Evolutionary conservation across 2,329 filamentous ascomycete genomes (phyloP).

Genomic region (Aureobasidium sp.): DNA sequence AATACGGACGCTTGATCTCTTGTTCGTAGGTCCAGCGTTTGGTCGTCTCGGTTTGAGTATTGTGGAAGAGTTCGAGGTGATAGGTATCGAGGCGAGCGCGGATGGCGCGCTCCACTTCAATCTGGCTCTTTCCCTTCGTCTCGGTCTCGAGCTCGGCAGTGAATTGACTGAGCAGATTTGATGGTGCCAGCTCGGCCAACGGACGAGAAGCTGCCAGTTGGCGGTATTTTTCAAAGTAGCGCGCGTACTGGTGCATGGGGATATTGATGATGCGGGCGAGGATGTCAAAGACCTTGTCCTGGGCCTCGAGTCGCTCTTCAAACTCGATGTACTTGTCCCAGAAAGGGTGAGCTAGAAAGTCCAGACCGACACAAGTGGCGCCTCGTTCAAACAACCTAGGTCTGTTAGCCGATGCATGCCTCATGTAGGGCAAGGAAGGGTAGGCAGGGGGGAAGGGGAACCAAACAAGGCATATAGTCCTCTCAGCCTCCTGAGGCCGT

Average conservation of each 20-base stretch:
- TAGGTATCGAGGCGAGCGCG: conserved; percentile 70
- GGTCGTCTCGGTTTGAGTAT: conserved; percentile 77
- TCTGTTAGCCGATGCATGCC: conserved; percentile 6
- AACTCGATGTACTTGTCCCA: conserved; percentile 99
- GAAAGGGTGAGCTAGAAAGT: conserved; percentile 90
- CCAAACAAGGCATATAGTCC: conserved; percentile 11
- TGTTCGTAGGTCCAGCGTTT: conserved; percentile 94
- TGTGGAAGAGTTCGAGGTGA: conserved; percentile 72
- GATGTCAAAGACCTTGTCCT: conserved; percentile 78
- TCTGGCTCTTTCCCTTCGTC: conserved; percentile 57
- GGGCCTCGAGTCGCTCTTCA: conserved; percentile 79
- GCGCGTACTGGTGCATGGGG: conserved; percentile 89
- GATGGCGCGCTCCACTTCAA: conserved; percentile 76
- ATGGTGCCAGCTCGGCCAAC: conserved; percentile 61
- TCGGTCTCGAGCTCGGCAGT: conserved; percentile 61
- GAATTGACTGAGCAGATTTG: conserved; percentile 60
- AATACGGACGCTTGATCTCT: conserved; percentile 92
- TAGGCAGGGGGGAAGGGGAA: conserved; percentile 8
- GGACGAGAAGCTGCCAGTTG: conserved; percentile 66
- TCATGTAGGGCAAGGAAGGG: neutral
- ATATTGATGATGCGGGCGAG: conserved; percentile 76
- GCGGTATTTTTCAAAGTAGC: conserved; percentile 89
- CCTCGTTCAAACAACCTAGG: conserved; percentile 85
- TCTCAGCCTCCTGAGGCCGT: neutral
- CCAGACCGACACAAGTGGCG: conserved; percentile 73